Evolutionary conservation across 73 alveolate genomes (phyloP).

Genomic region (Paramecium sonneborni): DNA sequence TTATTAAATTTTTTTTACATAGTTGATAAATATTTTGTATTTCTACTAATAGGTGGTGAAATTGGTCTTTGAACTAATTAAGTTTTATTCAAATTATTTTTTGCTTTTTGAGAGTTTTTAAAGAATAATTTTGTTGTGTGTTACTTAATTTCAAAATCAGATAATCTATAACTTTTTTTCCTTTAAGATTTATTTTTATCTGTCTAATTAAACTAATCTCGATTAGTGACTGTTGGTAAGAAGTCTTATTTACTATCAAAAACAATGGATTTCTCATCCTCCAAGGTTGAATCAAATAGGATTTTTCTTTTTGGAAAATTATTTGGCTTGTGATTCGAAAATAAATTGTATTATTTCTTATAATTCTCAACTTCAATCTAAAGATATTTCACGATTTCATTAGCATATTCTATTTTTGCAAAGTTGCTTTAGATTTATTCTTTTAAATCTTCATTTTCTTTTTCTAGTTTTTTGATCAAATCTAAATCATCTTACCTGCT

Average conservation of each 20-base stretch:
- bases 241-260: not conserved
- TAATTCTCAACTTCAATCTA: slow-evolving; percentile 18
- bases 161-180: not conserved
- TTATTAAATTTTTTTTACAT: not conserved
- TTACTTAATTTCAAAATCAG: slow-evolving; percentile 20
- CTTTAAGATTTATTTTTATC: not conserved
- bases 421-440: not conserved
- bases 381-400: slow-evolving; percentile 28
- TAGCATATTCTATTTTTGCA: slow-evolving; percentile 33
- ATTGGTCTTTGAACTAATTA: not conserved
- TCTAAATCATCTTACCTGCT: not conserved
- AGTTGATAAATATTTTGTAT: not conserved
- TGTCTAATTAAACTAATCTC: not conserved
- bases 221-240: not conserved
- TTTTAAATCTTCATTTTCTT: not conserved
- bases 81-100: not conserved
- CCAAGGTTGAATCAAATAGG: not conserved
- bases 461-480: not conserved
- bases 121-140: not conserved
- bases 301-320: not conserved
- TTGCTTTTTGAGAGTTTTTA: not conserved
- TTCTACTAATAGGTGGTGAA: not conserved
- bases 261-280: not conserved
- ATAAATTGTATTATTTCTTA: slow-evolving; percentile 12
- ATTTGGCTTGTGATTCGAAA: not conserved